Percentiles rank a stretch among this genome's conserved stretches.
Conservation (phyloP, 2,329 filamentous ascomycete genomes). For the Westerdykella aurantiaca region DNA sequence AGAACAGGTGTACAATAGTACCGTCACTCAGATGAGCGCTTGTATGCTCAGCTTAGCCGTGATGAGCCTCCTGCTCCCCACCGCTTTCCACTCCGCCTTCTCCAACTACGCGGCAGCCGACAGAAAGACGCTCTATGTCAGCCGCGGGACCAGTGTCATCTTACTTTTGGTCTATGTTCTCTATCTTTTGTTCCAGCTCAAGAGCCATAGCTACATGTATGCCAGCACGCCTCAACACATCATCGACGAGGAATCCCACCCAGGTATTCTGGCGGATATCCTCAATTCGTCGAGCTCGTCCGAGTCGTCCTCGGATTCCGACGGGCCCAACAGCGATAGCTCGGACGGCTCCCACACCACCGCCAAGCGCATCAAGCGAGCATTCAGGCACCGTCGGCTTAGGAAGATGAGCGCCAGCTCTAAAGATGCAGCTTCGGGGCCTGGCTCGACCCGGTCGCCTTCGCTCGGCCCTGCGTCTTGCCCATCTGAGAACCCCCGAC, state of each 20-base stretch:
- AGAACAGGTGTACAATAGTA: slow-evolving; percentile 86
- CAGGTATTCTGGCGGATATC: slow-evolving; percentile 76
- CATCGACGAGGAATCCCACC: slow-evolving; percentile 85
- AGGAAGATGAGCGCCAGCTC: slow-evolving; percentile 74
- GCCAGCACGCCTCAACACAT: slow-evolving; percentile 90
- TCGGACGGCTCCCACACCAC: slow-evolving; percentile 65
- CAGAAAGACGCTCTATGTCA: slow-evolving; percentile 70
- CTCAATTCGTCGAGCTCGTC: slow-evolving; percentile 64
- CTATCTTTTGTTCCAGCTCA: slow-evolving; percentile 85
- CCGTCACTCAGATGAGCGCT: slow-evolving; percentile 92
- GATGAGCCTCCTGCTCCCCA: slow-evolving; percentile 82
- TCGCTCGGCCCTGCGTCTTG: slow-evolving; percentile 29
- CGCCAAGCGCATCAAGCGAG: slow-evolving; percentile 68
- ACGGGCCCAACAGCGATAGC: slow-evolving; percentile 57
- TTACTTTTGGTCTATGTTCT: slow-evolving; percentile 75
- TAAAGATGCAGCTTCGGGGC: slow-evolving; percentile 51
- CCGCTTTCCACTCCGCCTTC: slow-evolving; percentile 89
- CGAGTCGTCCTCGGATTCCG: slow-evolving; percentile 43
- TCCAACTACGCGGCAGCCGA: slow-evolving; percentile 58
- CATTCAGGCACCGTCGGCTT: slow-evolving; percentile 63
- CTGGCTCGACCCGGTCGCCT: slow-evolving; percentile 44
- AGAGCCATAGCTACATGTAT: slow-evolving; percentile 87
- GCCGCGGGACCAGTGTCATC: slow-evolving; percentile 82
- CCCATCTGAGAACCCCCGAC: neutral
- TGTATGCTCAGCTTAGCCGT: slow-evolving; percentile 86